phyloP scores from a whole-genome alignment of 148 eudicot species.

The Rhododendron williamsianum region DNA sequence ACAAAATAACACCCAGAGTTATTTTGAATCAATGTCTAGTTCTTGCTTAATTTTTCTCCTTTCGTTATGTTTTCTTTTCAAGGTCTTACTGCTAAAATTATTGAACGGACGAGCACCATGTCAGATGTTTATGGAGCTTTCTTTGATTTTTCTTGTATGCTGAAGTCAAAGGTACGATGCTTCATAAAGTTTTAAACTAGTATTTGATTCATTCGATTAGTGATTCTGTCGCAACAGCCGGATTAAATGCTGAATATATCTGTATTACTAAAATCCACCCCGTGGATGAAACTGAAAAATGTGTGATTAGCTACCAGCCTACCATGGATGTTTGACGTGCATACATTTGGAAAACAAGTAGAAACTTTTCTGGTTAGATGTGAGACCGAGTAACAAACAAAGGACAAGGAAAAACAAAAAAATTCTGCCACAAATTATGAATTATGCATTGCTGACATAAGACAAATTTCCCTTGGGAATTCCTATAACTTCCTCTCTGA shows the following conservation, averaged over 20 bases:
- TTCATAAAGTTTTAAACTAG: neutral
- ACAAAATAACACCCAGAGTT: neutral
- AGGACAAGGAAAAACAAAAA: neutral
- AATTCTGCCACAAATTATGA: neutral
- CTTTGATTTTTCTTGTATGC: slow-evolving; percentile 69
- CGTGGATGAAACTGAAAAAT: neutral
- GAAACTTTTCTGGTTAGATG: neutral
- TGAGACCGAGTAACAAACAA: neutral
- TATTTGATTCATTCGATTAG: neutral
- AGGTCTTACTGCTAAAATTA: slow-evolving; percentile 88
- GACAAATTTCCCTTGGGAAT: neutral
- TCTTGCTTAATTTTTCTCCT: neutral
- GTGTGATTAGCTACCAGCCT: neutral
- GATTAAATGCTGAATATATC: neutral
- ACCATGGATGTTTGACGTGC: neutral
- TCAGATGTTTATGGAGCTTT: slow-evolving; percentile 87
- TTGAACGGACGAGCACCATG: slow-evolving; percentile 63
- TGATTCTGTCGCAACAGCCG: neutral
- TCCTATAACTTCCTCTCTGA: neutral
- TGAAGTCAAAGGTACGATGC: slow-evolving; percentile 60
- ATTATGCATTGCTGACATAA: neutral
- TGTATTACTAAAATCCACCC: neutral
- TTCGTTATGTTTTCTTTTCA: neutral
- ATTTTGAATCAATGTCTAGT: neutral
- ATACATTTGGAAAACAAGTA: neutral